These are phyloP conservation scores for Filobasidium wieringae DNA, from an alignment of 768 basidiomycete species.

Conservation along the genomic window DNA sequence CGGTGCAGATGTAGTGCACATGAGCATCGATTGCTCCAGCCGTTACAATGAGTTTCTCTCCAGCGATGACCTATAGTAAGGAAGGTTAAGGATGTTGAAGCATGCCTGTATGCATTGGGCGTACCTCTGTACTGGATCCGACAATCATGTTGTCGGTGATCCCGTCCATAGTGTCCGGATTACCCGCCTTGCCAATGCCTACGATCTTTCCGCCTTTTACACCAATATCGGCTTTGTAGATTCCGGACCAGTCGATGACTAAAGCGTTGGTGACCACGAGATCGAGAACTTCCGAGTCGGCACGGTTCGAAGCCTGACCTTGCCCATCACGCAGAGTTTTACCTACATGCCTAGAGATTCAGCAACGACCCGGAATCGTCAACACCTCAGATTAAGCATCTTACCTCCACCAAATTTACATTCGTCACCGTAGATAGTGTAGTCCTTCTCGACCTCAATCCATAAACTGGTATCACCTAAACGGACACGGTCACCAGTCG, in stretches of 20 bases:
- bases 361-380: too few species aligned
- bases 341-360: constrained; percentile 43
- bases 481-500: constrained; percentile 73
- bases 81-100: not conserved
- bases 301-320: constrained; percentile 74
- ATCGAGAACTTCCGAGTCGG: constrained; percentile 61
- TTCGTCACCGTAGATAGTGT: constrained; percentile 87
- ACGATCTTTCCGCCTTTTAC: constrained; percentile 68
- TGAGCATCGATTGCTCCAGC: constrained; percentile 88
- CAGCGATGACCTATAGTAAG: constrained; percentile 59
- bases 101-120: not conserved
- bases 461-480: constrained; percentile 82
- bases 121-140: constrained; percentile 71
- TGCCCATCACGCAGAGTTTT: constrained; percentile 93
- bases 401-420: constrained; percentile 93
- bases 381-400: constrained; percentile 3
- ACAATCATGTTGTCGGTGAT: constrained; percentile 63
- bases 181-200: constrained; percentile 94
- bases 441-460: constrained; percentile 82
- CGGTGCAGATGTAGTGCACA: constrained; percentile 89
- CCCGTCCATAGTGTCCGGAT: constrained; percentile 79
- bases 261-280: constrained; percentile 91
- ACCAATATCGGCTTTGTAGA: constrained; percentile 97
- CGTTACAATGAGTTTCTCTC: constrained; percentile 85
- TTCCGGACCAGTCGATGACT: constrained; percentile 87